Evolutionary conservation across 139 green algal genomes (phyloP), one percentile per base, ranked within the genome.

Genomic region (Chlorella sp.): DNA sequence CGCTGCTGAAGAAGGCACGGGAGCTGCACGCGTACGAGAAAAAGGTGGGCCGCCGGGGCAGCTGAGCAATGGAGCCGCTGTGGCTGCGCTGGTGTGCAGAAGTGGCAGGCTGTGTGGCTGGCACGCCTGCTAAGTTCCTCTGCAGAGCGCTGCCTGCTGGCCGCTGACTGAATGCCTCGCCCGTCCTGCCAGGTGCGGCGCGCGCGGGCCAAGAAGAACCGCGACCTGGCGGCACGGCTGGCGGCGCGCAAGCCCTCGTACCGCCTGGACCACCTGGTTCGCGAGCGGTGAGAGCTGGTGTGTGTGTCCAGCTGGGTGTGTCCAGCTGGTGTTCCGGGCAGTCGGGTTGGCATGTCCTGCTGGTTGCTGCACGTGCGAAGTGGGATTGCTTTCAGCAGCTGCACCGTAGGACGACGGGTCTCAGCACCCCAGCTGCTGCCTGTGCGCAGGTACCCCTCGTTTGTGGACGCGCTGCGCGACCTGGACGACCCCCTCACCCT

Each of bases 381-480:
- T n/a, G n/a, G n/a, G n/a, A n/a, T n/a, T n/a, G n/a, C n/a, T n/a
- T n/a, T n/a, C n/a, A n/a, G n/a, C n/a, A n/a, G n/a, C n/a, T n/a
- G n/a, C n/a, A n/a, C n/a, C n/a, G n/a, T n/a, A n/a, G n/a, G n/a
- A n/a, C n/a, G n/a, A n/a, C n/a, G n/a, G n/a, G n/a, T n/a, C n/a
- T n/a, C n/a, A n/a, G n/a, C n/a, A n/a, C n/a, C n/a, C n/a, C n/a
- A n/a, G n/a, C n/a, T n/a, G n/a, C n/a, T n/a, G n/a, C n/a, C n/a
- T n/a, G n/a, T n/a, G n/a, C 72, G 39, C 90, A 97, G 95, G 80
- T 99, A 99, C 89, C 98, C 98, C 25, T 97, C 96, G 0, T 99
- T 99, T 84, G 78, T 98, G 23, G 97, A 99, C 82, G 98, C 98
- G 0, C 85, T 99, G 65, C 90, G 97, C n/a, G 98, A 99, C 90